Base-by-base conservation (phyloP, 345 rosid genomes). In the Durio zibethinus region DNA sequence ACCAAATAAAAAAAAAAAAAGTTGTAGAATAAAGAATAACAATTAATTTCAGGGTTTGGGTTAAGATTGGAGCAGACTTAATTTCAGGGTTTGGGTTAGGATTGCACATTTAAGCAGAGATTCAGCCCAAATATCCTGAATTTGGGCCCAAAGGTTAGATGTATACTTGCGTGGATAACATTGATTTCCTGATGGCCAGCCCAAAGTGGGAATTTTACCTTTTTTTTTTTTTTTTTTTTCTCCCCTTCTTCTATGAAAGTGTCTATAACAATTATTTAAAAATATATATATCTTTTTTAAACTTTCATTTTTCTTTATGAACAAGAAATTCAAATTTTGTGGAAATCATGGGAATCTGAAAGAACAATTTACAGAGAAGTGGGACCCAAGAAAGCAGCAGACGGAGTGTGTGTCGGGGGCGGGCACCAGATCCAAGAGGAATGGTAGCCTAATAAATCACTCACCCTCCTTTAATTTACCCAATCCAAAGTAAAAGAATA, bases 371-470 rank as follows among this genome's bases (percentile, higher is more conserved):
- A 25, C 27, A 25, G 8, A 38, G 20, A 23, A 25, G 4, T 18
- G 74, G 59, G 42, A 4, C 59, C 59, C 25, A 29, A 9, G 9
- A 70, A 69, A 47, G 14, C 47, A 10, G 77, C 63, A 25, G 25
- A 21, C n/a, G 54, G 66, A 25, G 67, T 40, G 40, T 21, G 40
- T 74, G 53, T 74, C 54, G 70, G 70, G 16, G 48, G 35, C 20
- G 5, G 67, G 77, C 77, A 74, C 27, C 77, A 59, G 77, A 74
- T 59, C 77, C 54, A 40, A 74, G 77, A 74, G 67, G 66, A n/a
- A 21, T 54, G 64, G 76, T 40, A 7, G 23, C 53, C 29, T 40
- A 59, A 31, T 10, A 27, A 50, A 50, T 31, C n/a, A 14, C 36
- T 38, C 38, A 7, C 36, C 10, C 25, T 42, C 56, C 7, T 18